Evolutionary conservation across 352 stramenopile species (phyloP), one percentile per base, ranked within the genome.

Genomic region (Peronospora farinosa): DNA sequence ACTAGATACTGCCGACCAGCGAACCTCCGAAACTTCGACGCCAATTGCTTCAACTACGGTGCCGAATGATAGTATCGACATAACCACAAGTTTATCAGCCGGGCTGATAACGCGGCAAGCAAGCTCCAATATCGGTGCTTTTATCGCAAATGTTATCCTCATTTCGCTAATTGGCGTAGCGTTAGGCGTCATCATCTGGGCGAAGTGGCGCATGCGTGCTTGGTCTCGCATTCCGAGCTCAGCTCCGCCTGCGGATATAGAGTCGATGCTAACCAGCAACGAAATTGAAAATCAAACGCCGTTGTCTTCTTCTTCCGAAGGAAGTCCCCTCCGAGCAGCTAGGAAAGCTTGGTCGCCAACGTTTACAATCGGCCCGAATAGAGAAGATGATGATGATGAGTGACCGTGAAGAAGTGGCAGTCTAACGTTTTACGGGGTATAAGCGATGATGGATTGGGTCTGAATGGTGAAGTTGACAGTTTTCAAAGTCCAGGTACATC

Each of bases 81-180:
- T 19, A 6, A 39, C 28, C 23, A 41, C 25, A 7, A 49, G 40
- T 44, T 53, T 40, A 47, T 47, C 48, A 5, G 15, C 36, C 7
- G 39, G 17, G 1, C 41, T 16, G 6, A 51, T 25, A 8, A 54
- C 41, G 7, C 55, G 48, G 5, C 47, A 57, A 40, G 60, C 56
- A n/a, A 70, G 46, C 15, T 45, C 48, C 11, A 40, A 44, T 13
- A 50, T 58, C 12, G 57, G 53, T 13, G 54, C 57, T 12, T 86
- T 85, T 37, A 70, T 86, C n/a, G 67, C 49, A 0, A 63, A 85
- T 58, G 53, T 81, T 40, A 43, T 83, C 13, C 40, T 75, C 21
- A 63, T 87, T 30, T 79, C 72, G 35, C 40, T 85, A 2, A 57
- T 86, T 3, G 74, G 78, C 7, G 16, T 90, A n/a, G 52, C 77